Conservation (phyloP, 2,329 filamentous ascomycete species). For the Xylariomycetidae sp. region DNA sequence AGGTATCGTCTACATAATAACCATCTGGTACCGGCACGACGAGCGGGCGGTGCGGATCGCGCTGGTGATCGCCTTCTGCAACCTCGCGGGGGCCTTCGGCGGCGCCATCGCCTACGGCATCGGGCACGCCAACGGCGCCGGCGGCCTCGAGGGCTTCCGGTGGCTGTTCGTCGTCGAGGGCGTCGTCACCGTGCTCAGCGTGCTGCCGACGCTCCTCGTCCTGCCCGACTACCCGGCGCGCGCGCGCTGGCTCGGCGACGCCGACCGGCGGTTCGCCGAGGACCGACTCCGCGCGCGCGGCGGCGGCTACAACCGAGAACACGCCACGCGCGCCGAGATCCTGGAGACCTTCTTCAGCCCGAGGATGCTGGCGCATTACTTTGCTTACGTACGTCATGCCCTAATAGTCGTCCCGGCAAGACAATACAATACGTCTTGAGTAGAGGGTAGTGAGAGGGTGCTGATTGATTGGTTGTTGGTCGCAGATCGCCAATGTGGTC, state of each 20-base stretch:
- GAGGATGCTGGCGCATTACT: constrained; percentile 33
- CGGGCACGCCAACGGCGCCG: constrained; percentile 49
- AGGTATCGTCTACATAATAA: constrained; percentile 21
- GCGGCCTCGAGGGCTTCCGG: constrained; percentile 38
- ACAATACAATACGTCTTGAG: too few relatives aligned
- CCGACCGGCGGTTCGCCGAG: constrained; percentile 16
- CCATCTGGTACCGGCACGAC: constrained; percentile 21
- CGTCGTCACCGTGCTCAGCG: constrained; percentile 47
- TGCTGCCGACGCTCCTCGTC: constrained; percentile 15
- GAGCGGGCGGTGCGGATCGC: constrained; percentile 32
- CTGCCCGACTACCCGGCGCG: constrained; percentile 21
- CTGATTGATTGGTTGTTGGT: neutral
- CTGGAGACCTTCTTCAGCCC: constrained; percentile 31
- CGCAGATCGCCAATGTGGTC: constrained; percentile 22
- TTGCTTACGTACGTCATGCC: constrained; percentile 19
- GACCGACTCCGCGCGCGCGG: constrained; percentile 22
- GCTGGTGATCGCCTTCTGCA: constrained; percentile 65
- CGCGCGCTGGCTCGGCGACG: constrained; percentile 16
- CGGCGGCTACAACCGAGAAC: constrained; percentile 31
- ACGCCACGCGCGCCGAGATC: constrained; percentile 29
- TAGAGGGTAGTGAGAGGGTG: neutral
- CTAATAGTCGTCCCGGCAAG: neutral
- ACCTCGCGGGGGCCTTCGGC: constrained; percentile 61
- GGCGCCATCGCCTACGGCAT: constrained; percentile 57
- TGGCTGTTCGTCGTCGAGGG: constrained; percentile 52